phyloP scores from a whole-genome alignment of 495 filamentous ascomycete genomes.

The Lophiotrema nucula region DNA sequence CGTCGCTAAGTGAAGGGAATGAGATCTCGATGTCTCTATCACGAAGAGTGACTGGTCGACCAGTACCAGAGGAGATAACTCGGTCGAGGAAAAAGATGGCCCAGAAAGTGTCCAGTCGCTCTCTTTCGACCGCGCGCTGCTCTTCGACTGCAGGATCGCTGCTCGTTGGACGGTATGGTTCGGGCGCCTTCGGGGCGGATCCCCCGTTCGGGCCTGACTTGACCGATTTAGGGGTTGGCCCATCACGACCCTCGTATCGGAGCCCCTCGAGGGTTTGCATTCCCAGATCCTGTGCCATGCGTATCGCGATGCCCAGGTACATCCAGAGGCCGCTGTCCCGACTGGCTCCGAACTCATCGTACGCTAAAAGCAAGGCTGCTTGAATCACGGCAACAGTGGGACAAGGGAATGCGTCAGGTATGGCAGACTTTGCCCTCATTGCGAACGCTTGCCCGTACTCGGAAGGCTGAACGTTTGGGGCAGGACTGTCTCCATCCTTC shows the following conservation, averaged over 20 bases:
- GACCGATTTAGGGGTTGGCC: slow-evolving; percentile 54
- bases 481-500: slow-evolving; percentile 45
- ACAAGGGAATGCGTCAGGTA: slow-evolving; percentile 73
- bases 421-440: slow-evolving; percentile 48
- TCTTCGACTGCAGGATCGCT: slow-evolving; percentile 55
- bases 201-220: slow-evolving; percentile 49
- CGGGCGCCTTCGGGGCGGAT: slow-evolving; percentile 38
- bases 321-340: slow-evolving; percentile 88
- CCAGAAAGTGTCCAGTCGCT: slow-evolving; percentile 81
- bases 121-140: slow-evolving; percentile 56
- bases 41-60: slow-evolving; percentile 64
- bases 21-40: slow-evolving; percentile 78
- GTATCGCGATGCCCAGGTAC: slow-evolving; percentile 80
- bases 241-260: slow-evolving; percentile 61
- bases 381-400: slow-evolving; percentile 78
- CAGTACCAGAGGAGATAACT: slow-evolving; percentile 81
- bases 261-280: slow-evolving; percentile 75
- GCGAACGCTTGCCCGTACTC: slow-evolving; percentile 70
- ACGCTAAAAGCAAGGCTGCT: slow-evolving; percentile 75
- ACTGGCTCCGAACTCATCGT: slow-evolving; percentile 81
- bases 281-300: slow-evolving; percentile 82
- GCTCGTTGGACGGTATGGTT: slow-evolving; percentile 38
- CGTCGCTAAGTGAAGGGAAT: slow-evolving; percentile 65
- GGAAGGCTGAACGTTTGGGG: slow-evolving; percentile 42
- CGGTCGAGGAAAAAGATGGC: slow-evolving; percentile 82